Conservation (phyloP, 257 asterid species). For the Jacaranda copaia region DNA sequence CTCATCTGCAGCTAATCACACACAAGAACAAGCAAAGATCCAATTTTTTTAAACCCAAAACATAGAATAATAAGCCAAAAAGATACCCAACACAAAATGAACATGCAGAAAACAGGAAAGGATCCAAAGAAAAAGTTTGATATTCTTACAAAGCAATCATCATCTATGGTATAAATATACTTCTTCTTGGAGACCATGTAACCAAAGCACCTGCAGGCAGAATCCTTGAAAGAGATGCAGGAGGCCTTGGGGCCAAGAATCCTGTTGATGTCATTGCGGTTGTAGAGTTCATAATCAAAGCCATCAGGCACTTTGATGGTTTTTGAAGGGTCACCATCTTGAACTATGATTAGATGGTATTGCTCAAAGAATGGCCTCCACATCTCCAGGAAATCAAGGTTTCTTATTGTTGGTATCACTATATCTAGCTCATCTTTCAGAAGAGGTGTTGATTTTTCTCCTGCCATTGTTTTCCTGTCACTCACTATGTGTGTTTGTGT, state of each 20-base stretch:
- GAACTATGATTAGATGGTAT: constrained; percentile 81
- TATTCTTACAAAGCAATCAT: constrained; percentile 79
- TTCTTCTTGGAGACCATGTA: constrained; percentile 89
- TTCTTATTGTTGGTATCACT: constrained; percentile 79
- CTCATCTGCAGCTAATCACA: neutral
- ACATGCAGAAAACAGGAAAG: neutral
- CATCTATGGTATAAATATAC: constrained; percentile 81
- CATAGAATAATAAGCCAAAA: neutral
- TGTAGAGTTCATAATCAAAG: constrained; percentile 75
- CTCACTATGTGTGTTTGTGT: neutral
- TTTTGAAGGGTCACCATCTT: constrained; percentile 82
- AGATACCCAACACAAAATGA: neutral
- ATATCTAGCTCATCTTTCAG: constrained; percentile 81
- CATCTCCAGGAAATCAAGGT: constrained; percentile 82
- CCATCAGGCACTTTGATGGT: constrained; percentile 69
- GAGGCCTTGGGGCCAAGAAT: constrained; percentile 85
- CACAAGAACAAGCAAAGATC: constrained; percentile 31
- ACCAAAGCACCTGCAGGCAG: constrained; percentile 86
- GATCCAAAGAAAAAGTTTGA: neutral
- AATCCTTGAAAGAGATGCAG: constrained; percentile 81
- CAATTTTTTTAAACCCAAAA: constrained; percentile 10
- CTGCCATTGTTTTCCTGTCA: constrained; percentile 49
- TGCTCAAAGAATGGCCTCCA: constrained; percentile 85
- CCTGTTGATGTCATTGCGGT: constrained; percentile 77
- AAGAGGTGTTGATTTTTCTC: constrained; percentile 51